These are phyloP conservation scores for Exophiala sp. DNA, from an alignment of 2,329 filamentous ascomycete genomes.

Conservation along the genomic window DNA sequence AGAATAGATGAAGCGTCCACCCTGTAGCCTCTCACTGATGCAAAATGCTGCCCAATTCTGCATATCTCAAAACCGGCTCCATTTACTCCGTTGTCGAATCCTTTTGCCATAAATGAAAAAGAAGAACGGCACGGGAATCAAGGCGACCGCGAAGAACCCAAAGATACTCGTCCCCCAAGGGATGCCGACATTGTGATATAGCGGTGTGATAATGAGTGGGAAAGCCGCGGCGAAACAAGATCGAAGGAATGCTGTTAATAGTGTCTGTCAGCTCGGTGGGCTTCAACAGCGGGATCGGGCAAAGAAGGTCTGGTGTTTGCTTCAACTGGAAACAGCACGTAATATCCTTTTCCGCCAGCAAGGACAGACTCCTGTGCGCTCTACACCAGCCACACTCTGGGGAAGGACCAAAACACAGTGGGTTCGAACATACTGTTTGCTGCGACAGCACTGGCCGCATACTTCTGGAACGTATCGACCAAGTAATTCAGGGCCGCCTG, in stretches of 20 bases:
- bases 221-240: conserved; percentile 45
- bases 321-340: no score
- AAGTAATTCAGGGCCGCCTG: conserved; percentile 41
- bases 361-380: no score
- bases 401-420: no score
- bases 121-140: conserved; percentile 43
- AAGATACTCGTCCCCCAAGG: conserved; percentile 46
- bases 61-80: conserved; percentile 18
- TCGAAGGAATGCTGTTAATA: conserved; percentile 39
- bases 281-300: no score
- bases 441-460: conserved; percentile 40
- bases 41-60: no score
- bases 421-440: conserved; percentile 36
- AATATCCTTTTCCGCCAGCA: no score
- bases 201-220: conserved; percentile 43
- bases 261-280: no score
- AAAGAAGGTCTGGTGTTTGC: no score
- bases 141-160: conserved; percentile 42
- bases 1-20: no score
- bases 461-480: conserved; percentile 41
- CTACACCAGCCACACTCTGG: no score
- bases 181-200: conserved; percentile 44
- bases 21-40: no score
- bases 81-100: conserved; percentile 39
- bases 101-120: conserved; percentile 40